Percentiles rank a stretch among this genome's conserved stretches.
phyloP scores from a whole-genome alignment of 1,284 basidiomycete species.

The Malassezia arunalokei region DNA sequence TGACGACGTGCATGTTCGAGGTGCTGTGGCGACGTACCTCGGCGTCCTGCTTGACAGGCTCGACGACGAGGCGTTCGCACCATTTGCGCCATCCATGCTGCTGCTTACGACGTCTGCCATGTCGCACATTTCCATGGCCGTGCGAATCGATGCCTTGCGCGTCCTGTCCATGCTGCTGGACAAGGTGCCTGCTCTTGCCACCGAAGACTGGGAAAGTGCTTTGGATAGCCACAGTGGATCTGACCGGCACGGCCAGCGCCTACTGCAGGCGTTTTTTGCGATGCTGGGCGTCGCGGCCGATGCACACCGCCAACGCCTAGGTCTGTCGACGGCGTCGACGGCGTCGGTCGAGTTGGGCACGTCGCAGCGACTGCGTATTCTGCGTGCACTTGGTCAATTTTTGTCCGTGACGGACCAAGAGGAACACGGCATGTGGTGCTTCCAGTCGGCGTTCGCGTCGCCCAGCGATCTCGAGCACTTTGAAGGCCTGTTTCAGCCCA shows the following conservation, averaged over 20 bases:
- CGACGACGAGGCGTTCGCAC: slow-evolving; percentile 53
- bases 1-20: slow-evolving; percentile 53
- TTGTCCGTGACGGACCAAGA: neutral
- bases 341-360: slow-evolving; percentile 7
- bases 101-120: slow-evolving; percentile 77
- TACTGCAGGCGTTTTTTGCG: slow-evolving; percentile 32
- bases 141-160: slow-evolving; percentile 75
- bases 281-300: slow-evolving; percentile 29
- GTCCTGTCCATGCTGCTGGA: slow-evolving; percentile 69
- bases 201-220: slow-evolving; percentile 24
- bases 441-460: slow-evolving; percentile 24
- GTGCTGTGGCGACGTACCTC: slow-evolving; percentile 49
- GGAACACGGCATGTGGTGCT: slow-evolving; percentile 22
- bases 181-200: slow-evolving; percentile 53
- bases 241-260: slow-evolving; percentile 23
- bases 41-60: slow-evolving; percentile 62
- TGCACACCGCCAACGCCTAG: slow-evolving; percentile 1
- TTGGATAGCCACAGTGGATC: slow-evolving; percentile 13
- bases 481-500: slow-evolving; percentile 14
- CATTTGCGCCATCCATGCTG: slow-evolving; percentile 61
- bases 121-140: slow-evolving; percentile 86
- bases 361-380: neutral
- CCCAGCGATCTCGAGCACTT: slow-evolving; percentile 30
- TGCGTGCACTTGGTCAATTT: slow-evolving; percentile 4
- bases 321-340: neutral